phyloP scores from a whole-genome alignment of 495 filamentous ascomycete species.

The Aspergillus haitiensis region DNA sequence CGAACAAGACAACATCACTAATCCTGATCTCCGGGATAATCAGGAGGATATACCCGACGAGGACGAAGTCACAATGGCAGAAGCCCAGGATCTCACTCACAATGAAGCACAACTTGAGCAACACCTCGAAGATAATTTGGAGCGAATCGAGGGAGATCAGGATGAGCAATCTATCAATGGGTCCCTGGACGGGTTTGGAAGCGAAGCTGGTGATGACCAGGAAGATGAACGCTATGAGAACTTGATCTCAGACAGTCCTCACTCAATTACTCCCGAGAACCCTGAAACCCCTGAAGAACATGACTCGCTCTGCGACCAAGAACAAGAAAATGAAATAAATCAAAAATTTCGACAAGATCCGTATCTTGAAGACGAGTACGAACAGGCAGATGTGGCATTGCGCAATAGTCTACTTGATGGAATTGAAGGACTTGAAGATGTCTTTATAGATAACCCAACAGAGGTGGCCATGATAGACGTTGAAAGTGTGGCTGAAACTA shows the following conservation, averaged over 20 bases:
- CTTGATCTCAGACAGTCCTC: not conserved
- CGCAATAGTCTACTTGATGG: slow-evolving; percentile 9
- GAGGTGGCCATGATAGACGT: not conserved
- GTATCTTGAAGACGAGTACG: slow-evolving; percentile 2
- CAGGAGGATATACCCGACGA: slow-evolving; percentile 9
- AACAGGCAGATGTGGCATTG: not conserved
- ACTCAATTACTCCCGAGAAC: not conserved
- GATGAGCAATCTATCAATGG: slow-evolving; percentile 2
- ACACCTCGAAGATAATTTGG: slow-evolving; percentile 4
- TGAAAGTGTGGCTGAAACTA: slow-evolving; percentile 14
- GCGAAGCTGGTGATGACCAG: not conserved
- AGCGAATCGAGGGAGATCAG: slow-evolving; percentile 23
- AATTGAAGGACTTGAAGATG: slow-evolving; percentile 26
- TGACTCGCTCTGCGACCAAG: not conserved
- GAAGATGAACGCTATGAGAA: not conserved
- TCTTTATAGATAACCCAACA: slow-evolving; percentile 15
- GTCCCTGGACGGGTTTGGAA: not conserved
- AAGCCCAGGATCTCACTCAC: slow-evolving; percentile 11
- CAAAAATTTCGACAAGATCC: not conserved
- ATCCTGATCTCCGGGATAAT: not conserved
- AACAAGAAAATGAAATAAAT: slow-evolving; percentile 11
- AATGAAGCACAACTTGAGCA: slow-evolving; percentile 15
- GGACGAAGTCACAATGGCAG: slow-evolving; percentile 14
- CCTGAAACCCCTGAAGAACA: not conserved
- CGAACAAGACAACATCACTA: not conserved